Evolutionary conservation across 1,284 basidiomycete species (phyloP), one percentile per base, ranked within the genome.

Genomic region (Moniliella sp.): DNA sequence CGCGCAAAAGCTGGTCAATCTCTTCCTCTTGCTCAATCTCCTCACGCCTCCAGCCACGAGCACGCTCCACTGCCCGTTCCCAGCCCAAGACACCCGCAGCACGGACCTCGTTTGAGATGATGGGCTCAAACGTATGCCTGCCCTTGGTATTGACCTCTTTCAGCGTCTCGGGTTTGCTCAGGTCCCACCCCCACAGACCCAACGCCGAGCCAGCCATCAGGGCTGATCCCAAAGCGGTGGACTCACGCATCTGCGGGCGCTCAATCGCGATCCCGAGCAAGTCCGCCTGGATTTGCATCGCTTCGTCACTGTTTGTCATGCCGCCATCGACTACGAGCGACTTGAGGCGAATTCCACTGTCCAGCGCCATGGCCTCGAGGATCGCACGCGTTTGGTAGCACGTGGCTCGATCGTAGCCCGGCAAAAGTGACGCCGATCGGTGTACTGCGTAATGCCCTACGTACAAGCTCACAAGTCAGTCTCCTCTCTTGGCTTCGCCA

Each of bases 171-270:
- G 86, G 84, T 33, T 73, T 71, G 39, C 65, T 68, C 35, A 94
- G 63, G 61, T 94, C 75, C 91, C 88, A 97, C n/a, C 84, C 88
- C 50, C 80, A 88, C 16, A 94, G 66, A 4, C 71, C 67, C 18
- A 94, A 69, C 1, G 88, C 84, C 25, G 78, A 72, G 10, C 79
- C 91, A 10, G 91, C 88, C n/a, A 93, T 71, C 26, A 97, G 66
- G 13, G 91, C 88, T 5, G 83, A 82, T n/a, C 88, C 88, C 25
- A 97, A 67, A 4, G 91, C 88, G 4, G 88, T 97, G 5, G 81
- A 78, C 78, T 97, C 88, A 59, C 86, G 69, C 88, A 97, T 97
- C 53, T 82, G 34, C 9, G 88, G 86, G 33, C 88, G 69, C 40
- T 86, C 67, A 36, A 97, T 81, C 13, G 73, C 73, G 63, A 93